Base-by-base conservation (phyloP, 2,329 filamentous ascomycete genomes). In the Ophiocordyceps camponoti-leonardi region DNA sequence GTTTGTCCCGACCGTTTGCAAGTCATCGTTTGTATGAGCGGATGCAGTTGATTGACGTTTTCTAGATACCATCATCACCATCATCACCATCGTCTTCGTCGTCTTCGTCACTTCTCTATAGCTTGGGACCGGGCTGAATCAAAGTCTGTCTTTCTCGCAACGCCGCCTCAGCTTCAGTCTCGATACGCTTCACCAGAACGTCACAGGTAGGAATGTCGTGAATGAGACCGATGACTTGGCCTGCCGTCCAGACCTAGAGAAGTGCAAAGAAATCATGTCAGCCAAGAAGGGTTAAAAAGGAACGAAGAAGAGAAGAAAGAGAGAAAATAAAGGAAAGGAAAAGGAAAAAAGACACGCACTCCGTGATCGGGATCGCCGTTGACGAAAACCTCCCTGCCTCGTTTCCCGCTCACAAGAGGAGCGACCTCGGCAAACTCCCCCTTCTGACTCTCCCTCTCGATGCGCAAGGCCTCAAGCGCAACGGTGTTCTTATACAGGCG, bases 401-500 rank as follows among this genome's bases (percentile, higher is more conserved):
- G 73, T 75, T 94, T 84, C 6, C 92, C 92, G 59, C 84, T 94
- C 30, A 98, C 86, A 54, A 77, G 83, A 28, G 83, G 83, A 20
- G 84, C 86, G 39, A 98, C 77, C 65, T 95, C 87, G 49, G 81
- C 73, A 54, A 98, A 98, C 54, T 95, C 84, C 51, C 87, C 90
- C 3, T 81, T 85, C 49, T 71, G 75, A 65, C 84, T 92, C 66
- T 85, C 83, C 55, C 69, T 72, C 71, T 98, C 92, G 48, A 95
- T 73, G 69, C 85, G 81, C 52, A 86, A 70, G 1, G 87, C 87
- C 54, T 86, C 78, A 50, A 78, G 68, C 0, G 86, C 79, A 45
- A 95, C 84, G 67, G 92, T 88, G 67, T 98, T 98, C 61, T 79
- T 81, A 67, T 83, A 98, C 55, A 96, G 66, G 13, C 92, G 73